Evolutionary conservation across 768 basidiomycete genomes (phyloP).

Genomic region (Suillus plorans): DNA sequence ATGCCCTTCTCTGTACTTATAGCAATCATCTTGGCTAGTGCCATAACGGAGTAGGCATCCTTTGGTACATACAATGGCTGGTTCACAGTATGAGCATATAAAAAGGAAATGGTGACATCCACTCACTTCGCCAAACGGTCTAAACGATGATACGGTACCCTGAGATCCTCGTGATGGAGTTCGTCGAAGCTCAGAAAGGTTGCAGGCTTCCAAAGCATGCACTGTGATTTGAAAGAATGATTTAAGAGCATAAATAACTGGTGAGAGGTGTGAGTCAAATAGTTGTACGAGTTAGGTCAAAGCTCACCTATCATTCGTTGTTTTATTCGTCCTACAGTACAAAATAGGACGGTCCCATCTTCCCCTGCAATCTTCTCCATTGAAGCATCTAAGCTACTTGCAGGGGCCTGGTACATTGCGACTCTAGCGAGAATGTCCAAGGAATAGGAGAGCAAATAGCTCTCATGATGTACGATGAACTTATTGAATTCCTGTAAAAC

Average conservation of each 20-base stretch:
- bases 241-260: slow-evolving; percentile 72
- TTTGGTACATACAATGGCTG: slow-evolving; percentile 72
- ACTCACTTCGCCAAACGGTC: slow-evolving; percentile 65
- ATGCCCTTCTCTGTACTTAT: slow-evolving; percentile 66
- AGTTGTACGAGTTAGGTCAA: background rate
- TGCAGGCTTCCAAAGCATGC: slow-evolving; percentile 58
- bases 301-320: slow-evolving; percentile 54
- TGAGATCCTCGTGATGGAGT: slow-evolving; percentile 36
- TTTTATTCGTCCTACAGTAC: slow-evolving; percentile 52
- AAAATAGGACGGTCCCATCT: slow-evolving; percentile 60
- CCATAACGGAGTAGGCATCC: slow-evolving; percentile 61
- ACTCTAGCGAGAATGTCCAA: slow-evolving; percentile 68
- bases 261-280: background rate
- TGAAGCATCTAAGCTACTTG: slow-evolving; percentile 51
- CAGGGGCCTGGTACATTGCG: slow-evolving; percentile 46
- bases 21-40: slow-evolving; percentile 61
- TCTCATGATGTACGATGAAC: slow-evolving; percentile 64
- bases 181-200: slow-evolving; percentile 35
- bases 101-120: slow-evolving; percentile 5
- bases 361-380: slow-evolving; percentile 58
- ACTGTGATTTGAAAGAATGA: slow-evolving; percentile 58
- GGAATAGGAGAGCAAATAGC: slow-evolving; percentile 61
- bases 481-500: slow-evolving; percentile 64
- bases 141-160: slow-evolving; percentile 44
- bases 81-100: background rate